These are phyloP conservation scores for Populus nigra DNA, from an alignment of 345 rosid species.

Conservation along the genomic window DNA sequence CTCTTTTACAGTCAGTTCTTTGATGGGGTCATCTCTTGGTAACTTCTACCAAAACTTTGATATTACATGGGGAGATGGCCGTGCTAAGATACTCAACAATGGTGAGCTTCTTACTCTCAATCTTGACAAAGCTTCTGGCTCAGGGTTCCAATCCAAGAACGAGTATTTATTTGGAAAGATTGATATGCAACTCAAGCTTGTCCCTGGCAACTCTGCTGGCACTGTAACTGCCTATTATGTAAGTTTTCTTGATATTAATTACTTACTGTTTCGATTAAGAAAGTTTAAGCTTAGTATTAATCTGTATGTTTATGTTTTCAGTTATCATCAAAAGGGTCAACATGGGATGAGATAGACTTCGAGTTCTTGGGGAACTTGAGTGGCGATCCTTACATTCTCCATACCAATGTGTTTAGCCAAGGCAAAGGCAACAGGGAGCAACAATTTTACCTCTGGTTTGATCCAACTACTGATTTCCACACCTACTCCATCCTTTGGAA, in stretches of 20 bases:
- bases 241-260: background rate
- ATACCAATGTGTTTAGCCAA: background rate
- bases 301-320: background rate
- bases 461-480: background rate
- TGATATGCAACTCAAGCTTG: conserved; percentile 2
- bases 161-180: background rate
- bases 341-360: background rate
- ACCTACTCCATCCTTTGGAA: background rate
- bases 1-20: background rate
- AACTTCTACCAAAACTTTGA: background rate
- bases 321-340: background rate
- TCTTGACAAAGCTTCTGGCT: background rate
- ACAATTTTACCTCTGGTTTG: background rate
- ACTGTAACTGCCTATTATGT: background rate
- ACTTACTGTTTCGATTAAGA: background rate
- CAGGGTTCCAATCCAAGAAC: background rate
- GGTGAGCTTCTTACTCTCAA: background rate
- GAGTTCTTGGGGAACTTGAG: background rate
- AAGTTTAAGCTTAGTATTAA: background rate
- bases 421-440: background rate
- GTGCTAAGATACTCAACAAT: background rate
- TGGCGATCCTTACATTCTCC: conserved; percentile 1
- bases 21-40: background rate
- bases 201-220: background rate
- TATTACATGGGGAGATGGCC: background rate